phyloP scores from a whole-genome alignment of 2,329 filamentous ascomycete species.

The Aspergillus sp. region DNA sequence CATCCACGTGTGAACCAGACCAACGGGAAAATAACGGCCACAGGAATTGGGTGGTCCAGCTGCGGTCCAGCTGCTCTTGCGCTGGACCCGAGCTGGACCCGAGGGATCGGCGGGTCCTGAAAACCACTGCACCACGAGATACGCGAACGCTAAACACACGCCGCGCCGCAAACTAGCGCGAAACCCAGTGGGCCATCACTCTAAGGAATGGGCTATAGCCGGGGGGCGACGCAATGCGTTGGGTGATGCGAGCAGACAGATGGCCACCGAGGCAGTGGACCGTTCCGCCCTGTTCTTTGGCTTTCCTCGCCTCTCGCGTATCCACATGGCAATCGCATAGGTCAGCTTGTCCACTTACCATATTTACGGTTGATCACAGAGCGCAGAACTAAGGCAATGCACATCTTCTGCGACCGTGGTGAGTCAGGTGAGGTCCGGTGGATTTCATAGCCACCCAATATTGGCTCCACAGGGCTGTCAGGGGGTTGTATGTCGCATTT shows the following conservation, averaged over 20 bases:
- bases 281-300: not conserved
- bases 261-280: not conserved
- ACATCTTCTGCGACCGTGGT: conserved; percentile 72
- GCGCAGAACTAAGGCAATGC: conserved; percentile 73
- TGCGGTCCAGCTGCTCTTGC: conserved; percentile 8
- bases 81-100: conserved; percentile 1
- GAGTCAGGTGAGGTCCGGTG: conserved; percentile 72
- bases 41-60: conserved; percentile 2
- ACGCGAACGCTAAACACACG: conserved; percentile 31
- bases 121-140: conserved; percentile 20
- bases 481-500: conserved; percentile 81
- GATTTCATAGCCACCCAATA: conserved; percentile 69
- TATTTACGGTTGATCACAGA: conserved; percentile 67
- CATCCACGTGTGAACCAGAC: conserved; percentile 8
- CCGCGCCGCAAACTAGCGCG: conserved; percentile 28
- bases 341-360: conserved; percentile 57
- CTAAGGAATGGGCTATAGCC: conserved; percentile 13
- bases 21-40: conserved; percentile 2
- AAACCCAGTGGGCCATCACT: conserved; percentile 26
- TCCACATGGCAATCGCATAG: not conserved
- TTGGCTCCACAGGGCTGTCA: conserved; percentile 69
- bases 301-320: not conserved
- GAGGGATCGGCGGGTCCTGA: conserved; percentile 16
- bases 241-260: not conserved
- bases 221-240: not conserved